Conservation (phyloP, 108 stramenopile species). For the Mediolabrus comicus region DNA sequence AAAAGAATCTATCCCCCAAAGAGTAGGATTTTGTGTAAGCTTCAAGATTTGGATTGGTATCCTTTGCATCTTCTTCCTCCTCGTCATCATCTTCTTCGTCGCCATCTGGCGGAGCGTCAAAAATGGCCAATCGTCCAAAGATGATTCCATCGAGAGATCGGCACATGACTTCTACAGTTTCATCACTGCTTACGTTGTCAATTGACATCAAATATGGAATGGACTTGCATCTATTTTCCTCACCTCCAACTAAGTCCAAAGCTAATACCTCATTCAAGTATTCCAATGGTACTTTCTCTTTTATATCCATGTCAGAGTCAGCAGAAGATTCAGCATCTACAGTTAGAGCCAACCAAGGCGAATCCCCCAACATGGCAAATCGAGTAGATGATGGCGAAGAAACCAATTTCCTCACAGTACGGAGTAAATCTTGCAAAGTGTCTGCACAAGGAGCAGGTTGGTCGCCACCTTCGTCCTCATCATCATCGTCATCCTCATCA, state of each 20-base stretch:
- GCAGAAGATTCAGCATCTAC: constrained; percentile 6
- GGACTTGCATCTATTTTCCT: constrained; percentile 46
- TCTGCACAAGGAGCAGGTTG: constrained; percentile 60
- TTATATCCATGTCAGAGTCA: constrained; percentile 10
- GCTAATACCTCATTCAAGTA: constrained; percentile 43
- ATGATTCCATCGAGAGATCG: constrained; percentile 51
- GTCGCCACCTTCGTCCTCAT: constrained; percentile 68
- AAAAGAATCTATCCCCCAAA: constrained; percentile 71
- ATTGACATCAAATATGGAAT: constrained; percentile 49
- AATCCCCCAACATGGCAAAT: constrained; percentile 60
- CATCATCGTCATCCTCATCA: constrained; percentile 50
- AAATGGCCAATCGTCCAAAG: constrained; percentile 85
- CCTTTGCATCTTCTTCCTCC: constrained; percentile 43
- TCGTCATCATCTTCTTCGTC: constrained; percentile 67
- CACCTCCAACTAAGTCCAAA: constrained; percentile 46
- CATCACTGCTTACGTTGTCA: constrained; percentile 15
- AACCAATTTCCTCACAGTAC: constrained; percentile 43
- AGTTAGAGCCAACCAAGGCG: constrained; percentile 70
- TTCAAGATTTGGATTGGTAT: constrained; percentile 60
- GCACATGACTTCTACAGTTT: constrained; percentile 19
- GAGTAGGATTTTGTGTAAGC: constrained; percentile 64
- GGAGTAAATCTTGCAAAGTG: constrained; percentile 77
- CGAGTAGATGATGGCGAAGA: constrained; percentile 23
- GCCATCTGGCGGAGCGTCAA: constrained; percentile 62
- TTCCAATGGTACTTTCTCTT: constrained; percentile 28